Evolutionary conservation across 352 stramenopile genomes (phyloP), one percentile per base, ranked within the genome.

Genomic region (Pythium chondricola): DNA sequence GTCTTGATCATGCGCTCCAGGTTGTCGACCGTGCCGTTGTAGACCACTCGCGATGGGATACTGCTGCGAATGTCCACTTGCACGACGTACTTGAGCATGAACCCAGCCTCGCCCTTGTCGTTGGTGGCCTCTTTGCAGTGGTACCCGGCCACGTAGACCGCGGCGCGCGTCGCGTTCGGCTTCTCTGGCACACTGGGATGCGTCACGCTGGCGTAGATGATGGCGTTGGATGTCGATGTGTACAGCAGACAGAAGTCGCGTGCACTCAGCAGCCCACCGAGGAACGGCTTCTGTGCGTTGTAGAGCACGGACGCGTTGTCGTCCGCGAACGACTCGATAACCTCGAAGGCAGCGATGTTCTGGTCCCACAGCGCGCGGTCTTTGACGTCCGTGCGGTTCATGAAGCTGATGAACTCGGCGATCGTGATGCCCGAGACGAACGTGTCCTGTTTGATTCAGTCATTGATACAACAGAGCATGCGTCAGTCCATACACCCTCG

Each of bases 201-300:
- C 36, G 68, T 63, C 11, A 85, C 42, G 47, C 69, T 82, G 6
- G 46, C 43, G 50, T 74, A 75, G 31, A 61, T 60, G 22, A 78
- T 67, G 16, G 43, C 58, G 41, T 63, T 49, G 18, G 48, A 21
- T 21, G 48, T 55, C 18, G 35, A 27, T 16, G 68, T 37, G 41
- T 71, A 67, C 3, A 85, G 50, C 27, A 81, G n/a, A 35, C 65
- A 73, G 52, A 85, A 85, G 48, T 83, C 71, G 21, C 74, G 66
- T 7, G 74, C 58, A 27, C 66, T 67, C 13, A 85, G 64, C 11
- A 85, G 46, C 3, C 71, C 74, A 25, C 73, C 70, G 3, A 82
- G 53, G 50, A 82, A 80, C 20, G 66, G 35, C 47, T 83, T 79
- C 41, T 85, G 74, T 14, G 58, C 66, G 52, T 85, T 83, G 33